These are phyloP conservation scores for Wickerhamomyces bovis DNA, from an alignment of 805 yeast species.

Conservation along the genomic window DNA sequence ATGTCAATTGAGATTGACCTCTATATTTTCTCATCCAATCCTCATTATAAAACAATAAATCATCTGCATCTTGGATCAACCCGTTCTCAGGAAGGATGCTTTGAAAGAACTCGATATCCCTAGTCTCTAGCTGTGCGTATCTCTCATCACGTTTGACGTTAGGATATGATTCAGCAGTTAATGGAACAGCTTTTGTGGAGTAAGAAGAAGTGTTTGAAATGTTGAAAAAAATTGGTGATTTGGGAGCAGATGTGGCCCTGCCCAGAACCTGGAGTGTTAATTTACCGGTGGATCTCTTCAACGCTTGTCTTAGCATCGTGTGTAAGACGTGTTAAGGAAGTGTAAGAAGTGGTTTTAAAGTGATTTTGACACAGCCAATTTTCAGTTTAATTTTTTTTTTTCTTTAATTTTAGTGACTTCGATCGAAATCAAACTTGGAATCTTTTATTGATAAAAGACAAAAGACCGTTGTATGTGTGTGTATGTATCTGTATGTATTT, in stretches of 20 bases:
- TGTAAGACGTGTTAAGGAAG: too few relatives aligned
- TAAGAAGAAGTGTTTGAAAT: slow-evolving; percentile 2
- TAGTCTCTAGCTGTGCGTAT: slow-evolving; percentile 46
- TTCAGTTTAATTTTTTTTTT: too few relatives aligned
- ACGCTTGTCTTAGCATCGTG: background rate
- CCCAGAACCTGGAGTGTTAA: background rate
- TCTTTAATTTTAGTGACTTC: too few relatives aligned
- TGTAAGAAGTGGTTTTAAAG: too few relatives aligned
- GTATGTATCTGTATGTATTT: too few relatives aligned
- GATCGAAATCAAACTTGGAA: too few relatives aligned
- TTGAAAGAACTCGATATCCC: slow-evolving; percentile 58
- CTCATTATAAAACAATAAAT: slow-evolving; percentile 68
- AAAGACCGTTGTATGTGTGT: too few relatives aligned
- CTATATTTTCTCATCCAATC: slow-evolving; percentile 93
- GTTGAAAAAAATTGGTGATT: background rate
- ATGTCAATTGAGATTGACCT: slow-evolving; percentile 77
- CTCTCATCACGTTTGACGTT: slow-evolving; percentile 43
- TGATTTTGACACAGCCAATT: too few relatives aligned
- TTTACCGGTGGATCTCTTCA: background rate
- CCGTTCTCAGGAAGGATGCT: slow-evolving; percentile 47
- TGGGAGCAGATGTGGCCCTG: background rate
- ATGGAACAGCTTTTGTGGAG: slow-evolving; percentile 25
- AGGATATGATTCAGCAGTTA: slow-evolving; percentile 71
- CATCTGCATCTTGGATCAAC: slow-evolving; percentile 50
- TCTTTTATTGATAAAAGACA: too few relatives aligned